Conservation (phyloP, 139 green algal genomes). For the Micractinium sp. region DNA sequence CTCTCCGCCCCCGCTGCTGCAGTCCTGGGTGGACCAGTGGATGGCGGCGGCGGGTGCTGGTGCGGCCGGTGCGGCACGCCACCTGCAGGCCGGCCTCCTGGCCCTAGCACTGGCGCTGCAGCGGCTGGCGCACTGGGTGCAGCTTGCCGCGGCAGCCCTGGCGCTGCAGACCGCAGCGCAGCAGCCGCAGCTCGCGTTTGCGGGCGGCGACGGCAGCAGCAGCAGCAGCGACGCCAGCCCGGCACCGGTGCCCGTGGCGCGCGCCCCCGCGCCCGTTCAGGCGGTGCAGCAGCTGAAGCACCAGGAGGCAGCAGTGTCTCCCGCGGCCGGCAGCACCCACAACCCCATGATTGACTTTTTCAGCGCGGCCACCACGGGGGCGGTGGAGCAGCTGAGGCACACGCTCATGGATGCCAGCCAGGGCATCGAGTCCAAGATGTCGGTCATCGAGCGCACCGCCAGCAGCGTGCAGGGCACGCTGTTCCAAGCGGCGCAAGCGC, state of each 20-base stretch:
- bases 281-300: background rate
- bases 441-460: slow-evolving; percentile 25
- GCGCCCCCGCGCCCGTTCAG: background rate
- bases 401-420: slow-evolving; percentile 35
- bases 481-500: slow-evolving; percentile 28
- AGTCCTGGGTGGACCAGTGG: background rate
- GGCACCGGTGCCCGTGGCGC: background rate
- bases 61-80: background rate
- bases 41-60: background rate
- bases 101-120: background rate
- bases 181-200: slow-evolving; percentile 9
- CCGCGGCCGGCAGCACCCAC: background rate
- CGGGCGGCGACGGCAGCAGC: background rate
- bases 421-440: slow-evolving; percentile 26
- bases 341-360: slow-evolving; percentile 18
- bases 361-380: slow-evolving; percentile 24
- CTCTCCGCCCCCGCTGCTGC: background rate
- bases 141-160: background rate
- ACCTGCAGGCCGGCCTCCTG: background rate
- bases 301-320: background rate
- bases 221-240: background rate
- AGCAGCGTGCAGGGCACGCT: slow-evolving; percentile 15
- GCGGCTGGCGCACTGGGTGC: slow-evolving; percentile 10
- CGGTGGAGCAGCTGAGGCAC: slow-evolving; percentile 39
- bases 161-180: background rate